These are phyloP conservation scores for Iodosphaeria phyllophila DNA, from an alignment of 2,329 filamentous ascomycete species.

Conservation along the genomic window DNA sequence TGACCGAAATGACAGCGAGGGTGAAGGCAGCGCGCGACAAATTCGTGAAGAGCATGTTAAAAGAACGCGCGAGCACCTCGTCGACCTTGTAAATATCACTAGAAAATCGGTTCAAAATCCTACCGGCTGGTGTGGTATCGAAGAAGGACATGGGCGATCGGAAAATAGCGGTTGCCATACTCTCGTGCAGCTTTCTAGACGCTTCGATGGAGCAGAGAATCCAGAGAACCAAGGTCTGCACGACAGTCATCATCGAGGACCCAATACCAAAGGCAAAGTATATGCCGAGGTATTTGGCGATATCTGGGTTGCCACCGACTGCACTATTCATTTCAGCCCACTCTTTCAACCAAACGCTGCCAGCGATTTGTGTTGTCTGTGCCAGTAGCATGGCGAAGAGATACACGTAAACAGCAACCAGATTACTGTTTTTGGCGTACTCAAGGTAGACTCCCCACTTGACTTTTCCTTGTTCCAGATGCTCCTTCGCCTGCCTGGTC, in stretches of 20 bases:
- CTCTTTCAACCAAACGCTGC: constrained; percentile 80
- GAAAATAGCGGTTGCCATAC: constrained; percentile 96
- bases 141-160: constrained; percentile 98
- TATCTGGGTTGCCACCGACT: constrained; percentile 47
- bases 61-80: constrained; percentile 85
- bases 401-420: constrained; percentile 69
- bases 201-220: constrained; percentile 99
- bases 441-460: constrained; percentile 89
- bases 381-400: constrained; percentile 56
- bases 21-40: constrained; percentile 63
- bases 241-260: constrained; percentile 63
- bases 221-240: constrained; percentile 92
- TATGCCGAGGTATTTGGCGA: constrained; percentile 83
- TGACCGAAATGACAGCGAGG: constrained; percentile 62
- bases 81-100: constrained; percentile 73
- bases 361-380: constrained; percentile 66
- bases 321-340: constrained; percentile 72
- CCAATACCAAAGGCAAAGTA: constrained; percentile 93
- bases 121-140: constrained; percentile 88
- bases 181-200: constrained; percentile 86
- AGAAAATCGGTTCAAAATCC: constrained; percentile 92
- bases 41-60: constrained; percentile 90
- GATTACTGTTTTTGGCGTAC: constrained; percentile 88
- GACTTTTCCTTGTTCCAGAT: constrained; percentile 85
- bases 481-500: constrained; percentile 75